A percentile compares a stretch with the other conserved stretches of the same genome.
Evolutionary conservation across 1,284 basidiomycete species (phyloP).

Genomic region (Ganoderma meredithae): DNA sequence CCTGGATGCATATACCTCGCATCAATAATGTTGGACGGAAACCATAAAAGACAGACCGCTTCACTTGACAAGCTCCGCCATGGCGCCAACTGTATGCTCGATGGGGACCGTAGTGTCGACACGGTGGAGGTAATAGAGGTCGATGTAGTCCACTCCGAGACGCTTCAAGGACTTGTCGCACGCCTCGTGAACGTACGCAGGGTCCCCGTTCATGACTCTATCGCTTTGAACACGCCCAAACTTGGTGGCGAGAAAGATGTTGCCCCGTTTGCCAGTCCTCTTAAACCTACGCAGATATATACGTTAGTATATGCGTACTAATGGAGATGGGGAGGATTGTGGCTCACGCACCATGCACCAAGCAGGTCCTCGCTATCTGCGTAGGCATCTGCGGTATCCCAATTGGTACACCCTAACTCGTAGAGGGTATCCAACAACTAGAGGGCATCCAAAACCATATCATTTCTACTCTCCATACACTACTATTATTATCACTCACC

Average conservation of each 20-base stretch:
- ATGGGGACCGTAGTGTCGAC: background rate
- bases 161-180: background rate
- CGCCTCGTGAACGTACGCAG: slow-evolving; percentile 46
- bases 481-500: slow-evolving; percentile 16
- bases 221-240: slow-evolving; percentile 39
- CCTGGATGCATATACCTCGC: slow-evolving; percentile 21
- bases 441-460: background rate
- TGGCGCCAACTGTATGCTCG: background rate
- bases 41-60: slow-evolving; percentile 27
- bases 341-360: slow-evolving; percentile 36
- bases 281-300: slow-evolving; percentile 41
- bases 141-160: background rate
- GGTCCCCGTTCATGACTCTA: slow-evolving; percentile 30
- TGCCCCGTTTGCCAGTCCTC: slow-evolving; percentile 17
- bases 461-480: background rate
- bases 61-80: slow-evolving; percentile 34
- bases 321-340: slow-evolving; percentile 7
- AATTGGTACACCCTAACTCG: slow-evolving; percentile 38
- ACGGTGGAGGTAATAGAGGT: background rate
- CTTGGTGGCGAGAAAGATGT: slow-evolving; percentile 57
- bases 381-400: slow-evolving; percentile 44
- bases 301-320: background rate
- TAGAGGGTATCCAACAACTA: slow-evolving; percentile 37
- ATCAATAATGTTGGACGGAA: background rate
- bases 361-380: slow-evolving; percentile 41